Conservation (phyloP, 768 basidiomycete genomes). For the Hericium erinaceus region DNA sequence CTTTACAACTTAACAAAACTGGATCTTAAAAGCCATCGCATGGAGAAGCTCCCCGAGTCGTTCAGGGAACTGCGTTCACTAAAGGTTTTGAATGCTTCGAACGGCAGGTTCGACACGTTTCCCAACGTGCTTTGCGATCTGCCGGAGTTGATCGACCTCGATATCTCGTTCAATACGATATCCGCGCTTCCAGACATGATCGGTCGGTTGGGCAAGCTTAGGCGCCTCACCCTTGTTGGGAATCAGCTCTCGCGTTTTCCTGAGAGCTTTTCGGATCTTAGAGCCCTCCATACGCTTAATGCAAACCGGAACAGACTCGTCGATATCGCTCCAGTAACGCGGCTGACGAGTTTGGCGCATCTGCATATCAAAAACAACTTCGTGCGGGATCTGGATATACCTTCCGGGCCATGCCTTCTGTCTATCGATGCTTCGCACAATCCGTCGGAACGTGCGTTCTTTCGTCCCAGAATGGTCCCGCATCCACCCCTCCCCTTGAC, state of each 20-base stretch:
- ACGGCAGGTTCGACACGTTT: conserved; percentile 80
- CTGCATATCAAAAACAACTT: conserved; percentile 78
- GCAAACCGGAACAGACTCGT: conserved; percentile 77
- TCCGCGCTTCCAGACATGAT: conserved; percentile 73
- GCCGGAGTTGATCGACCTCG: conserved; percentile 71
- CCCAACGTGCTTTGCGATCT: conserved; percentile 72
- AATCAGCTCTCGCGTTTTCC: conserved; percentile 76
- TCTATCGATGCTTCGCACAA: conserved; percentile 76
- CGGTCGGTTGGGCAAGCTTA: conserved; percentile 56
- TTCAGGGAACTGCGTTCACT: conserved; percentile 68
- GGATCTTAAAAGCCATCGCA: conserved; percentile 81
- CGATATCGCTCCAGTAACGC: conserved; percentile 61
- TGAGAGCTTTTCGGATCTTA: conserved; percentile 42
- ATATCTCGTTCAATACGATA: conserved; percentile 92
- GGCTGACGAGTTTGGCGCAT: conserved; percentile 55
- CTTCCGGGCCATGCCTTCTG: conserved; percentile 55
- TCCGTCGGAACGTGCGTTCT: conserved; percentile 48
- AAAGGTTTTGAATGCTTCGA: conserved; percentile 82
- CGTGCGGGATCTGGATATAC: conserved; percentile 71
- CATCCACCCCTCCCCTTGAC: conserved; percentile 48
- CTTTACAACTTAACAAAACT: conserved; percentile 64
- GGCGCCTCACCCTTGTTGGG: conserved; percentile 69
- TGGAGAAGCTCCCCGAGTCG: conserved; percentile 79
- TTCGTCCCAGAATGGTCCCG: neutral
- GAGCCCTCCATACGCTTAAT: conserved; percentile 64